Percentiles rank a stretch among this genome's conserved stretches.
These are phyloP conservation scores for Triticum urartu DNA, from an alignment of 176 grass and related monocot species.

Conservation along the genomic window DNA sequence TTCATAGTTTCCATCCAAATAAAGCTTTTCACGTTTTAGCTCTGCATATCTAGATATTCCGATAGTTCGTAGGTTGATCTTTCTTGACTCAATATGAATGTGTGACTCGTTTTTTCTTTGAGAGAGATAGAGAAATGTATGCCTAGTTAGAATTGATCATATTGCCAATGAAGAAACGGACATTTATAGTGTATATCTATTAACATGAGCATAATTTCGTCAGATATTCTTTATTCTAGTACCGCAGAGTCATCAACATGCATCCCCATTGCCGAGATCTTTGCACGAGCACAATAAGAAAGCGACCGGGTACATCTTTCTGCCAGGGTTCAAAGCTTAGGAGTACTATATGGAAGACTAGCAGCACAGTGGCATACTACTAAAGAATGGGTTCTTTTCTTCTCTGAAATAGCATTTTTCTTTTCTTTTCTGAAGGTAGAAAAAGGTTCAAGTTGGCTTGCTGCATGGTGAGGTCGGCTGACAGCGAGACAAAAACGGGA, in stretches of 20 bases:
- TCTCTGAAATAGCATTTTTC: not conserved
- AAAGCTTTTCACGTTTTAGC: not conserved
- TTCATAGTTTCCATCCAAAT: not conserved
- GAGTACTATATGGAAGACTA: not conserved
- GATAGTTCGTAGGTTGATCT: not conserved
- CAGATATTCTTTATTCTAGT: not conserved
- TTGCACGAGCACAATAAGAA: not conserved
- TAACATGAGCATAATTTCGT: not conserved
- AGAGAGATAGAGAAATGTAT: not conserved
- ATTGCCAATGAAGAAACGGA: not conserved
- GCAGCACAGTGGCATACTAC: not conserved
- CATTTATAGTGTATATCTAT: not conserved
- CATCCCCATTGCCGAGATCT: not conserved
- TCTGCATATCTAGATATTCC: not conserved
- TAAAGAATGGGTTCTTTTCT: not conserved
- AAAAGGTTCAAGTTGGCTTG: not conserved
- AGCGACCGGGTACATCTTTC: not conserved
- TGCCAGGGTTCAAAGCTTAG: not conserved
- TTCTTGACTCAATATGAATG: not conserved
- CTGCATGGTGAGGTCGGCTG: conserved; percentile 3
- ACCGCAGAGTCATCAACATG: not conserved
- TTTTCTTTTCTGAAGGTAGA: not conserved
- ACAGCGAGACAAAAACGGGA: not conserved
- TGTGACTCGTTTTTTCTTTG: not conserved
- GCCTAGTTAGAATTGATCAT: not conserved